Base-by-base conservation (phyloP, 2,329 filamentous ascomycete genomes). In the Cylindrodendrum hubeiense region DNA sequence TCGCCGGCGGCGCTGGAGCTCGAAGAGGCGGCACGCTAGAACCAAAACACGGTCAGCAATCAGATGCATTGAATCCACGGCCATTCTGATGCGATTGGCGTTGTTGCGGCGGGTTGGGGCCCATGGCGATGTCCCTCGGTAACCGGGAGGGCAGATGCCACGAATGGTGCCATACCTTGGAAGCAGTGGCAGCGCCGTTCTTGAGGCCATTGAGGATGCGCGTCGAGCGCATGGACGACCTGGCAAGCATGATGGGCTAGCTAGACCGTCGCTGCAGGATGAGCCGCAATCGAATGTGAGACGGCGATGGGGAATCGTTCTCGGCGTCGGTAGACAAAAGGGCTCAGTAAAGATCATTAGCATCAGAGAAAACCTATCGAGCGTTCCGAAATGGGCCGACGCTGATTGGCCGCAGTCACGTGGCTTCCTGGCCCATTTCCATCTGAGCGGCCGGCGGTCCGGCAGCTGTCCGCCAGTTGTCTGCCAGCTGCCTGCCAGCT, bases 171-270 rank as follows among this genome's bases (percentile, higher is more conserved):
- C 90, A 87, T 90, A 93, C 94, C 91, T 91, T 93, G 79, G 90
- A 86, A 78, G 91, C 84, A 81, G 89, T 89, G 81, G 89, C 86
- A 81, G 90, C 86, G 83, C 89, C 87, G 86, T 91, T 92, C 86
- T 90, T 87, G 78, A 91, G 89, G 83, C 90, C 87, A 86, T 91
- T 92, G 87, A 94, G 88, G 79, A 91, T 88, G 90, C 94, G 94
- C 89, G 92, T 89, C 82, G 93, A 90, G 87, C 94, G 94, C 88
- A 97, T 86, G 85, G 90, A 90, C 85, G 94, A 94, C 89, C 94
- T 93, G 86, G 93, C 92, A 89, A 98, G 91, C 95, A 98, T 98
- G 81, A 83, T 92, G 87, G 83, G 82, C 82, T 74, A 79, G 75
- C 75, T 80, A 74, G 75, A 80, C 74, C 75, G 78, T 76, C 76